These are phyloP conservation scores for Serendipita vermifera DNA, from an alignment of 768 basidiomycete genomes.

Conservation along the genomic window DNA sequence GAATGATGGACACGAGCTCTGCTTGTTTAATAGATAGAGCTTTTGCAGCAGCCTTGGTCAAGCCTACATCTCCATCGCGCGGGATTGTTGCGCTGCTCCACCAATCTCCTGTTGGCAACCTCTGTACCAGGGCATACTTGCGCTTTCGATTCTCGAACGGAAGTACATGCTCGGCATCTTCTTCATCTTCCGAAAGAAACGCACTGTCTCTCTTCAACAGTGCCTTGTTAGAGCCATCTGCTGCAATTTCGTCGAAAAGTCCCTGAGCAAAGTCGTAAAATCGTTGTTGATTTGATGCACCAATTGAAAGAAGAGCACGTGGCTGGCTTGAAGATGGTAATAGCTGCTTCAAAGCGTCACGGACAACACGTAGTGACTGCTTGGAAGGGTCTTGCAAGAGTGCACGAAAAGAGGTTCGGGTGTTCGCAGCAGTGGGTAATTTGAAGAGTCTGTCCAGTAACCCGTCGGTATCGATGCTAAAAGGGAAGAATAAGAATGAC, in stretches of 20 bases:
- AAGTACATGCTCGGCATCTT: constrained; percentile 3
- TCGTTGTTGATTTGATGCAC: constrained; percentile 53
- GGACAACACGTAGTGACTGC: constrained; percentile 42
- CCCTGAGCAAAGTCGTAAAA: constrained; percentile 65
- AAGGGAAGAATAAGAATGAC: constrained; percentile 9
- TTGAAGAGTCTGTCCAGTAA: constrained; percentile 67
- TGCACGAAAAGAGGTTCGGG: constrained; percentile 40
- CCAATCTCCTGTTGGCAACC: constrained; percentile 61
- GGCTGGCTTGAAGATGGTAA: constrained; percentile 55
- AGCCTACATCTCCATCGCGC: constrained; percentile 24
- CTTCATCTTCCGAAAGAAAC: constrained; percentile 14
- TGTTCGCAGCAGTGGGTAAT: constrained; percentile 30
- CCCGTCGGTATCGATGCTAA: constrained; percentile 57
- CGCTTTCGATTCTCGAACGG: constrained; percentile 23
- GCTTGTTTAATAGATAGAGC: constrained; percentile 51
- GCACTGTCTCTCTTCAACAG: constrained; percentile 18
- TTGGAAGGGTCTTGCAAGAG: constrained; percentile 42
- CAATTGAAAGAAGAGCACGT: constrained; percentile 47
- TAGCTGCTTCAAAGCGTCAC: constrained; percentile 54
- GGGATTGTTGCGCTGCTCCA: constrained; percentile 58
- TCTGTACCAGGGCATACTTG: constrained; percentile 68
- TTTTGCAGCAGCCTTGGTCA: constrained; percentile 32
- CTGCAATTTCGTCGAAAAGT: constrained; percentile 58
- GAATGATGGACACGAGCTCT: constrained; percentile 62
- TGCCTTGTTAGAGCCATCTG: constrained; percentile 30